Base-by-base conservation (phyloP, 148 eudicot species). In the Silene uniflora region DNA sequence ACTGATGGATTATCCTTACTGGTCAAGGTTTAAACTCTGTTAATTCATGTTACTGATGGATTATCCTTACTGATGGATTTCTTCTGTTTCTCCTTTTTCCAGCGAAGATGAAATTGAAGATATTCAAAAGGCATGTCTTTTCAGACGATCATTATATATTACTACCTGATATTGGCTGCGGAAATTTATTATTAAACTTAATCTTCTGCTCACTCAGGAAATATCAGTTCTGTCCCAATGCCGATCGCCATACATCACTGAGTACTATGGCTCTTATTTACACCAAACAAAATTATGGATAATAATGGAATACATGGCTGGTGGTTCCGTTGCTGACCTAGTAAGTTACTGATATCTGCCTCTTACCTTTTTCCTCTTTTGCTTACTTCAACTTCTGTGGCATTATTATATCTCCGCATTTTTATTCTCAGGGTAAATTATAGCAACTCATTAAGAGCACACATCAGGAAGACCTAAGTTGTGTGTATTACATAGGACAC, bases 301-400 rank as follows among this genome's bases (percentile, higher is more conserved):
- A 75, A 87, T 91, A 79, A 94, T 94, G 98, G 98, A 94, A 80
- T 94, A 90, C 87, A 94, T 94, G 98, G 97, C 98, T 77, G 98
- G 98, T 77, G 98, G 98, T 64, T 94, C 98, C 60, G 98, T 94
- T 77, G 98, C 98, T 78, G 98, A 94, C 84, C 83, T 94, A 72
- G 98, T 94, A 89, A 59, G 90, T 89, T 62, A 77, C 85, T 76
- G 11, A 23, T 72, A 14, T 54, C 58, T 77, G 13, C 73, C 56
- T 76, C 59, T 32, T 72, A 54, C 68, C 29, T 66, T 32, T 42
- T 42, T 10, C 64, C 39, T 21, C 56, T 29, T 29, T 17, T 27
- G 35, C 56, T 49, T 64, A 6, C 18, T 55, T 27, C 22, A 64
- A 39, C 60, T 65, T 52, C 24, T 21, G 47, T 27, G 47, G 69